Conservation (phyloP, 495 filamentous ascomycete genomes). For the Xylaria sp. region DNA sequence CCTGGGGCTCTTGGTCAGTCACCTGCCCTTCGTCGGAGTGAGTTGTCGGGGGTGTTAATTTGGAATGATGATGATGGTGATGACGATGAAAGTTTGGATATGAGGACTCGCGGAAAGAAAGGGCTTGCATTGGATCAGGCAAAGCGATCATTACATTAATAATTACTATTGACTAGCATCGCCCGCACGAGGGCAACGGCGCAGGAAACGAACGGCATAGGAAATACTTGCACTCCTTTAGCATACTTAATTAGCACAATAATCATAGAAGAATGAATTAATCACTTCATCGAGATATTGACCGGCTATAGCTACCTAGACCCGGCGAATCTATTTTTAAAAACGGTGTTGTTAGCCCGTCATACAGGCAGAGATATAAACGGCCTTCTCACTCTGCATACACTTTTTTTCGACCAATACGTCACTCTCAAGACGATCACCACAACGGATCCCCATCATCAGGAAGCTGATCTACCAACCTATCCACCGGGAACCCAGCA, state of each 20-base stretch:
- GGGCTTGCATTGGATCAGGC: neutral
- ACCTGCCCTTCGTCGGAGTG: slow-evolving; percentile 18
- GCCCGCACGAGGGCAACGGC: slow-evolving; percentile 24
- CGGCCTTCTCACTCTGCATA: no score
- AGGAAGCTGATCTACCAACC: slow-evolving; percentile 51
- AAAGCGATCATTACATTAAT: slow-evolving; percentile 16
- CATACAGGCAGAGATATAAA: no score
- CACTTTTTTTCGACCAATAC: no score
- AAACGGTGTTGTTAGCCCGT: no score
- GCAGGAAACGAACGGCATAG: neutral
- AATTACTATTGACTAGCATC: slow-evolving; percentile 17
- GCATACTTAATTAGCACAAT: slow-evolving; percentile 13
- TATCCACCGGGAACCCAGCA: slow-evolving; percentile 31
- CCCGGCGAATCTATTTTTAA: neutral
- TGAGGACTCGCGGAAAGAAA: neutral
- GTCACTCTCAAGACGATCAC: slow-evolving; percentile 5
- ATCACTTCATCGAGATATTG: neutral
- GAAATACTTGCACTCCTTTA: slow-evolving; percentile 16
- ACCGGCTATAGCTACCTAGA: neutral
- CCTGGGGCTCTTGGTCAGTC: slow-evolving; percentile 33
- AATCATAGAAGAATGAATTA: slow-evolving; percentile 11
- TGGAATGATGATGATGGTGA: neutral
- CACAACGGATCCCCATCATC: slow-evolving; percentile 40
- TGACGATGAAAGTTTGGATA: neutral
- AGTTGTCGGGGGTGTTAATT: neutral